phyloP scores from a whole-genome alignment of 2,329 filamentous ascomycete species.

The Malbranchea zuffiana region DNA sequence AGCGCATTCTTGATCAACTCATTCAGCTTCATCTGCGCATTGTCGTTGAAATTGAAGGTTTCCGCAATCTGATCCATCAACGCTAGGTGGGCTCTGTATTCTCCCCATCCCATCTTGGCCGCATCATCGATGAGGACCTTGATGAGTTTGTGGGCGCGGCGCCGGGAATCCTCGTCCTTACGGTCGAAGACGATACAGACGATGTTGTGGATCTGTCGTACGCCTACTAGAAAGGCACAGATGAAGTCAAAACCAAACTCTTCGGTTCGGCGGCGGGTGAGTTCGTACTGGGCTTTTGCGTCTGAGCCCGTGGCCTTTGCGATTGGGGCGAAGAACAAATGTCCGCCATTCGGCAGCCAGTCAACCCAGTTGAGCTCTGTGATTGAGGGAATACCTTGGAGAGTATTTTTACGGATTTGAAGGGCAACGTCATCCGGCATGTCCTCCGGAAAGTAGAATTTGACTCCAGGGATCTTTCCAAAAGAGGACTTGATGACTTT shows the following conservation, averaged over 20 bases:
- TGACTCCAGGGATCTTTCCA: constrained; percentile 1
- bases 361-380: too few species aligned
- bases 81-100: constrained; percentile 17
- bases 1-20: constrained; percentile 38
- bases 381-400: too few species aligned
- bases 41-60: constrained; percentile 36
- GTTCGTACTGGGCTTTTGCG: constrained; percentile 6
- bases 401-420: too few species aligned
- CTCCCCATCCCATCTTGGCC: constrained; percentile 14
- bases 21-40: constrained; percentile 35
- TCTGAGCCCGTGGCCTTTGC: constrained; percentile 8
- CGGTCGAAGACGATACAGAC: constrained; percentile 9
- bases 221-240: constrained; percentile 2
- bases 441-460: constrained; percentile 1
- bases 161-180: background rate
- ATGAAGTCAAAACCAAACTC: constrained; percentile 6
- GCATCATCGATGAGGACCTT: constrained; percentile 5
- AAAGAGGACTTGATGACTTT: background rate
- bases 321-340: constrained; percentile 13
- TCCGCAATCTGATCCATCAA: constrained; percentile 27
- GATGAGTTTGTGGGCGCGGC: constrained; percentile 7
- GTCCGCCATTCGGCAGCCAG: too few species aligned
- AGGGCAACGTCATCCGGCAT: too few species aligned
- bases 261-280: background rate
- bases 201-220: constrained; percentile 6